Evolutionary conservation across 768 basidiomycete species (phyloP).

Genomic region (Leccinum barrowsii): DNA sequence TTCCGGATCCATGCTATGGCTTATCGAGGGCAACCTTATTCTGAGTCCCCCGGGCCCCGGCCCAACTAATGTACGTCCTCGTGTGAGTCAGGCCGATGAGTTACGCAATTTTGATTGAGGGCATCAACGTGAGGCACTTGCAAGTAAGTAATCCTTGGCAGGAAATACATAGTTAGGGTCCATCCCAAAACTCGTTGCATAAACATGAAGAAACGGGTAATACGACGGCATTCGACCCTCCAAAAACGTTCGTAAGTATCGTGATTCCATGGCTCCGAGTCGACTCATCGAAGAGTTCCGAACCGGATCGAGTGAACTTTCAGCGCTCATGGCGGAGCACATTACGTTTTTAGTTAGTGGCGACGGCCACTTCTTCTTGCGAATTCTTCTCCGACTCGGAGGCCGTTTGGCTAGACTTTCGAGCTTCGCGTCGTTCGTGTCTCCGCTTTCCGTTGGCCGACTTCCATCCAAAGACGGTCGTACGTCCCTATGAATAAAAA

Average conservation of each 20-base stretch:
- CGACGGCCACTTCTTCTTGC: background rate
- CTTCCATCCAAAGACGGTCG: conserved; percentile 56
- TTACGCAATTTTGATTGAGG: background rate
- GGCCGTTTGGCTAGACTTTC: background rate
- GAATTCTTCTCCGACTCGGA: background rate
- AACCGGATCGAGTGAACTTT: background rate
- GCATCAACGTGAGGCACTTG: background rate
- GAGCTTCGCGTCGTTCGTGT: conserved; percentile 25
- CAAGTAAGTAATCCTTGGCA: too few relatives aligned
- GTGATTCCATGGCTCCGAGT: background rate
- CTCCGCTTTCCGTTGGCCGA: conserved; percentile 43
- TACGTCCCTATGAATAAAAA: conserved; percentile 48
- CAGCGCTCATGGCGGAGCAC: background rate
- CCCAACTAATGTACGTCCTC: background rate
- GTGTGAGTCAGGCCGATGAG: background rate
- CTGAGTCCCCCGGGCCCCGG: background rate
- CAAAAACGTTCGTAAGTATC: background rate
- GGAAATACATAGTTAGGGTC: too few relatives aligned
- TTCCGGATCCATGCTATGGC: background rate
- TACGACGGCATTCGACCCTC: background rate
- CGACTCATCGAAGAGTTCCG: background rate
- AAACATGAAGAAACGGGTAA: background rate
- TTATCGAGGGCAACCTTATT: background rate
- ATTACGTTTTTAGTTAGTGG: background rate
- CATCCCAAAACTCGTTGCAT: background rate